Evolutionary conservation across 2,329 filamentous ascomycete genomes (phyloP).

Genomic region (Pestalotiopsis sp.): DNA sequence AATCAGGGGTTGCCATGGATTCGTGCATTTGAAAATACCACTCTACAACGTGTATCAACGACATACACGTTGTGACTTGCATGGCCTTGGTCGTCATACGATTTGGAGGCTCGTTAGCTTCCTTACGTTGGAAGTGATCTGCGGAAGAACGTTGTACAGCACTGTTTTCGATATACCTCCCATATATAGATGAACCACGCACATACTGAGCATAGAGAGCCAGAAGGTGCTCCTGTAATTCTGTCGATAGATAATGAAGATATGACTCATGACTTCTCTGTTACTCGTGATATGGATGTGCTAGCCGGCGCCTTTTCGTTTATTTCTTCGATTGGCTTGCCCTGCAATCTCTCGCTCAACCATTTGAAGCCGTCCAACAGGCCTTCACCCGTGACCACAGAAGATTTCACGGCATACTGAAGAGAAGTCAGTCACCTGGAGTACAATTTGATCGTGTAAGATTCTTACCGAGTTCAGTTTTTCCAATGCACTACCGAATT

Average conservation of each 20-base stretch:
- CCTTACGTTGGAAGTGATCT: not conserved
- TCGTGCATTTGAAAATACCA: too few relatives aligned
- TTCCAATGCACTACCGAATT: not conserved
- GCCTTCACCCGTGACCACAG: not conserved
- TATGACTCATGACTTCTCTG: not conserved
- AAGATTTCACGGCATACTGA: not conserved
- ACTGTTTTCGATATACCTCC: not conserved
- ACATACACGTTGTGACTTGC: too few relatives aligned
- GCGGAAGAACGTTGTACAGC: not conserved
- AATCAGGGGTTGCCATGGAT: too few relatives aligned
- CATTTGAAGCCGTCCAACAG: not conserved
- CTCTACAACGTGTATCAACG: too few relatives aligned
- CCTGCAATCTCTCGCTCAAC: not conserved
- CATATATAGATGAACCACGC: not conserved
- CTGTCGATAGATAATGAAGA: not conserved
- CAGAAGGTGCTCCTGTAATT: not conserved
- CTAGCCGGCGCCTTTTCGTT: not conserved
- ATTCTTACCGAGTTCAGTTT: not conserved
- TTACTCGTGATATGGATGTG: not conserved
- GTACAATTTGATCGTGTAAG: not conserved
- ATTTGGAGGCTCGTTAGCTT: not conserved
- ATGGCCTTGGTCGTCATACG: too few relatives aligned
- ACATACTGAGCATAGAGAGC: not conserved
- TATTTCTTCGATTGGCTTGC: not conserved
- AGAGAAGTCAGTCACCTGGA: not conserved